Conservation (phyloP, 257 asterid species). For the Lithospermum erythrorhizon region DNA sequence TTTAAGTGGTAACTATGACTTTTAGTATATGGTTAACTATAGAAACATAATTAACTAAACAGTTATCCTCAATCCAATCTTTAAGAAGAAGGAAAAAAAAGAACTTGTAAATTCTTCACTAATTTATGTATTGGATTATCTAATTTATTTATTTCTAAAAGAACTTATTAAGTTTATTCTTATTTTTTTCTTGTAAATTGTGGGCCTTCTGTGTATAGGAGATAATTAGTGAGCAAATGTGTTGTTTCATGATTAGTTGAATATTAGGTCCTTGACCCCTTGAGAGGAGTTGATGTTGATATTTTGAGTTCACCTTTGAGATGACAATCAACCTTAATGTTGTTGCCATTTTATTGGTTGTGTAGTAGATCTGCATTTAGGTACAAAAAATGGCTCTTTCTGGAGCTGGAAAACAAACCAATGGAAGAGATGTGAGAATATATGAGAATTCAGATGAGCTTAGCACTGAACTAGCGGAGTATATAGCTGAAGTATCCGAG, state of each 20-base stretch:
- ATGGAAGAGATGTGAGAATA: constrained; percentile 60
- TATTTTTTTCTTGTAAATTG: not conserved
- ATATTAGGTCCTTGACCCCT: not conserved
- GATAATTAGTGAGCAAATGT: not conserved
- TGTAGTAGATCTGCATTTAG: constrained; percentile 18
- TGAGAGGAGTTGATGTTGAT: constrained; percentile 2
- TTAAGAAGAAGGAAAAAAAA: no score
- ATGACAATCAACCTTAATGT: constrained; percentile 10
- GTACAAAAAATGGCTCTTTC: constrained; percentile 59
- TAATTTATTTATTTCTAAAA: no score
- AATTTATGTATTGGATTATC: no score
- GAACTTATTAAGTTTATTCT: not conserved
- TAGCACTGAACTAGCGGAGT: constrained; percentile 68
- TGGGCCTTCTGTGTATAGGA: not conserved
- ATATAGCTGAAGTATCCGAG: constrained; percentile 78
- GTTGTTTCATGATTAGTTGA: not conserved
- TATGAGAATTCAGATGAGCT: constrained; percentile 56
- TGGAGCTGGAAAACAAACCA: constrained; percentile 25
- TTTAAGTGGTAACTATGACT: not conserved
- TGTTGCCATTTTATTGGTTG: constrained; percentile 4
- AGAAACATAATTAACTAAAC: not conserved
- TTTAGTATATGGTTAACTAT: not conserved
- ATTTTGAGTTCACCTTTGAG: constrained; percentile 9
- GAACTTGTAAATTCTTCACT: not conserved
- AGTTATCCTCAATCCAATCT: not conserved